Percentiles rank a stretch among this genome's conserved stretches.
These are phyloP conservation scores for Pseudogymnoascus sp. DNA, from an alignment of 2,329 filamentous ascomycete genomes.

Conservation along the genomic window DNA sequence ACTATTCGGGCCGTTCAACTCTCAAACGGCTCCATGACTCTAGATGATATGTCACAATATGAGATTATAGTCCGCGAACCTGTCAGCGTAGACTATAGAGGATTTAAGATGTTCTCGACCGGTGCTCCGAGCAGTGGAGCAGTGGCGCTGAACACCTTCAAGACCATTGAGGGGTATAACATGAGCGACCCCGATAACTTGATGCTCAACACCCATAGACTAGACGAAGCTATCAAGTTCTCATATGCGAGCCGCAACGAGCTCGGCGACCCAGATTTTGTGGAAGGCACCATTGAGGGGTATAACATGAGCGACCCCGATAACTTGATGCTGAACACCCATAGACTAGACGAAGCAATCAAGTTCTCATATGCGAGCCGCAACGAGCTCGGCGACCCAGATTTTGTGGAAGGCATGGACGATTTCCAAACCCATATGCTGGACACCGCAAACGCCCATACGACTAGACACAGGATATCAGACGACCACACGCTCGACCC, in stretches of 20 bases:
- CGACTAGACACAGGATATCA: conserved; percentile 58
- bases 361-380: conserved; percentile 79
- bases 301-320: conserved; percentile 49
- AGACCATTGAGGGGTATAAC: conserved; percentile 71
- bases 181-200: conserved; percentile 41
- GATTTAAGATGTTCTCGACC: conserved; percentile 60
- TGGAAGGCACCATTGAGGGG: conserved; percentile 49
- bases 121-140: conserved; percentile 71
- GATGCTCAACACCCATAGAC: conserved; percentile 68
- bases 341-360: conserved; percentile 81
- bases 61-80: conserved; percentile 54
- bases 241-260: conserved; percentile 72
- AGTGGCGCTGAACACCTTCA: conserved; percentile 59
- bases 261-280: conserved; percentile 74
- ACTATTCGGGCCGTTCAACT: conserved; percentile 51
- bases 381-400: conserved; percentile 73
- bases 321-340: conserved; percentile 59
- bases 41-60: conserved; percentile 58
- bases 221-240: conserved; percentile 85
- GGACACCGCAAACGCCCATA: conserved; percentile 46
- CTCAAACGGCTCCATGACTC: conserved; percentile 58
- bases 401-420: conserved; percentile 56
- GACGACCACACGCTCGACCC: conserved; percentile 65
- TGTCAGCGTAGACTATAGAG: conserved; percentile 56
- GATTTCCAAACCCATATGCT: conserved; percentile 62